Evolutionary conservation across 2,329 filamentous ascomycete genomes (phyloP).

Genomic region (Ceratocystis albifundus): DNA sequence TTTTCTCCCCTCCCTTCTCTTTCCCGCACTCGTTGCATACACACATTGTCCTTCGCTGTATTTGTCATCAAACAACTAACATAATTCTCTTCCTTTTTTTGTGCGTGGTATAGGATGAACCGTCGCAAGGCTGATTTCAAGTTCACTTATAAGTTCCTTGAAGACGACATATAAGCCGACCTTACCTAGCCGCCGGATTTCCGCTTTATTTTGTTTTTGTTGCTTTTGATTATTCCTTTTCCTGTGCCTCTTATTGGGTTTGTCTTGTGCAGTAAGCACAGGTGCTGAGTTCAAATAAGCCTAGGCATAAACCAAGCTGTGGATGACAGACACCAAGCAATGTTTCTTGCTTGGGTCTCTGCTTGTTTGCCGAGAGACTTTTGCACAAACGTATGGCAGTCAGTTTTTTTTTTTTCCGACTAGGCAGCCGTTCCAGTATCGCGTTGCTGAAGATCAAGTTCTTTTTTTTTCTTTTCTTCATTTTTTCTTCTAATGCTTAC

Average conservation of each 20-base stretch:
- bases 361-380: neutral
- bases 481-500: neutral
- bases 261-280: too few species aligned
- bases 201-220: neutral
- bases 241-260: neutral
- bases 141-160: slow-evolving; percentile 94
- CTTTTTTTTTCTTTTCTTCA: neutral
- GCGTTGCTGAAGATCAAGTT: slow-evolving; percentile 6
- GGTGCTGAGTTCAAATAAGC: neutral
- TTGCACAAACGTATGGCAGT: neutral
- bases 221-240: neutral
- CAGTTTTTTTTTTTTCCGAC: slow-evolving; percentile 6
- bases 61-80: slow-evolving; percentile 15
- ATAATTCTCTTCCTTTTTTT: neutral
- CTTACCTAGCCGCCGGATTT: neutral
- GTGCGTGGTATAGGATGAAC: slow-evolving; percentile 66
- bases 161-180: slow-evolving; percentile 61
- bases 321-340: neutral
- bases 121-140: slow-evolving; percentile 95
- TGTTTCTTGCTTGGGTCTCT: neutral
- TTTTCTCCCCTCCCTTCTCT: neutral
- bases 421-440: neutral
- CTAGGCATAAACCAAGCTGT: neutral
- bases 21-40: neutral
- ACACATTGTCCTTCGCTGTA: slow-evolving; percentile 21